Base-by-base conservation (phyloP, 176 grass and related monocot species). In the Carex littledalei region DNA sequence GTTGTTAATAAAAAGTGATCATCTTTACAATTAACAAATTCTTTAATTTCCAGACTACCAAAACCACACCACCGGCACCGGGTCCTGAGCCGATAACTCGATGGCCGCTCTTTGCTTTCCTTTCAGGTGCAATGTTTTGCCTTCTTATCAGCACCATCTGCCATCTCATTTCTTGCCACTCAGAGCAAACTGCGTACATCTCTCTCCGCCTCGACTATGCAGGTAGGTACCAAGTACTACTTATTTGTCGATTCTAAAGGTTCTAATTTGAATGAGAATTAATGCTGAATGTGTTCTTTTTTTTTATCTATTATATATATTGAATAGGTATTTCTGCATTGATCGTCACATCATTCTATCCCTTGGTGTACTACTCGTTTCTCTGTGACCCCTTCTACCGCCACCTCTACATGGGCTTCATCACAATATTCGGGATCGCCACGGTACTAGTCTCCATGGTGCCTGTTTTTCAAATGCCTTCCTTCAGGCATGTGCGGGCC, bases 341-440 rank as follows among this genome's bases (percentile, higher is more conserved):
- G 18, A 94, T 98, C 86, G 95, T 90, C 78, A 87, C 95, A 24
- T 98, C 95, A 10, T 98, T 98, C 91, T 91, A 91, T 77, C 95
- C 95, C 10, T 81, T 93, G 1, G 86, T 92, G 86, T 93, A 93
- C 91, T 98, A 98, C 67, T 87, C 92, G 8, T 98, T 98, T 90
- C 81, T 94, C 47, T 98, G 92, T 79, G 3, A 83, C 2, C 78
- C 82, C 3, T 81, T 74, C 6, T 86, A 86, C 55, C 88, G 6
- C 7, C 69, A 57, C 15, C 88, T 90, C 15, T 98, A 98, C 86
- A 91, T 90, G 73, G 76, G 82, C 74, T 85, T 85, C 89, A 93
- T 97, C 86, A 92, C 91, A 0, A 78, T 79, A 7, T 84, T 93
- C 22, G 89, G 95, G 11, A 35, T 43, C 13, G 82, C 88, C 20